A percentile compares a stretch with the other conserved stretches of the same genome.
phyloP scores from a whole-genome alignment of 2,329 filamentous ascomycete species.

The Xylaria sp. region DNA sequence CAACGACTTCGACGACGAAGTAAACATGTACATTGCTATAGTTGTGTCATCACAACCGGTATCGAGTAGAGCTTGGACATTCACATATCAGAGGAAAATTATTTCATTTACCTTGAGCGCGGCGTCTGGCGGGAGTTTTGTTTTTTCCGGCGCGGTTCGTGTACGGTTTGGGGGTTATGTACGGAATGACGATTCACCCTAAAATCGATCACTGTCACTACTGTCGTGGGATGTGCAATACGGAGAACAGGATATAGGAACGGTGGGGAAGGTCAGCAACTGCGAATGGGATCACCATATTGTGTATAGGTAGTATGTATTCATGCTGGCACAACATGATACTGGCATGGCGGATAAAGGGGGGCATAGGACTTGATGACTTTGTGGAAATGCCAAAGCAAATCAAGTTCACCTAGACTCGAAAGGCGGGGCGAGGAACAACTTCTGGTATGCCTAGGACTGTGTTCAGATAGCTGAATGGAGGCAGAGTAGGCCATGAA shows the following conservation, averaged over 20 bases:
- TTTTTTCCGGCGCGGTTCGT: constrained; percentile 11
- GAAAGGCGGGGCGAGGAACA: not conserved
- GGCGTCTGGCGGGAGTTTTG: constrained; percentile 32
- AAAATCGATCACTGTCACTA: constrained; percentile 14
- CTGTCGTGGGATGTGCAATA: constrained; percentile 11
- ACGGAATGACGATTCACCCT: constrained; percentile 12
- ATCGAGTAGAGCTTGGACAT: constrained; percentile 18
- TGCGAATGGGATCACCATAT: constrained; percentile 4
- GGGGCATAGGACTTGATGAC: not conserved
- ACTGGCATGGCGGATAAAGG: not conserved
- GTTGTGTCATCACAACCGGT: constrained; percentile 18
- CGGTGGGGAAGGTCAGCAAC: not conserved
- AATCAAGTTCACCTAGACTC: not conserved
- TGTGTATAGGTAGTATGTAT: constrained; percentile 11
- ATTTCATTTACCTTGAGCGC: constrained; percentile 32
- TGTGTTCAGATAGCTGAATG: constrained; percentile 1
- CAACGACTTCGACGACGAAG: constrained; percentile 20
- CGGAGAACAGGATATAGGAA: constrained; percentile 5
- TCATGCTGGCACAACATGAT: constrained; percentile 18
- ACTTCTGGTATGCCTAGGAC: not conserved
- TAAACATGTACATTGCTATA: constrained; percentile 29
- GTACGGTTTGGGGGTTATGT: constrained; percentile 20
- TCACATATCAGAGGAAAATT: constrained; percentile 21
- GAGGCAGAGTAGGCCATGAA: not conserved
- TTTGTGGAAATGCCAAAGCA: not conserved